Percentiles rank a stretch among this genome's conserved stretches.
Evolutionary conservation across 2,329 filamentous ascomycete species (phyloP).

Genomic region (Pseudofabraea citricarpa): DNA sequence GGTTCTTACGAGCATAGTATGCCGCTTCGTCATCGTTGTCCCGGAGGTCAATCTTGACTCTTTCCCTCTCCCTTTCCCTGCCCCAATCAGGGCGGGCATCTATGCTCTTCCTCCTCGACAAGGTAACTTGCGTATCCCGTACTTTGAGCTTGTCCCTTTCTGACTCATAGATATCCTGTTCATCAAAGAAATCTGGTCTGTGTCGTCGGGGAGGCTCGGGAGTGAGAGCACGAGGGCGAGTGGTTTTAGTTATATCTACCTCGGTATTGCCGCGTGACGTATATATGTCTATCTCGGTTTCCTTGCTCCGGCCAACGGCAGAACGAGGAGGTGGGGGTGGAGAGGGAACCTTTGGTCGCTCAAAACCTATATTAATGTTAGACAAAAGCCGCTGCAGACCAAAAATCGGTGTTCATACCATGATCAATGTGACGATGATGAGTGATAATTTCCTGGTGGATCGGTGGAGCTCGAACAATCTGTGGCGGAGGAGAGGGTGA

Average conservation of each 20-base stretch:
- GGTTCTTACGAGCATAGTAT: constrained; percentile 62
- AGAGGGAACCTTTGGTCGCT: constrained; percentile 16
- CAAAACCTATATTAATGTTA: constrained; percentile 19
- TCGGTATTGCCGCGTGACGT: constrained; percentile 50
- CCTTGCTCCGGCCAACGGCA: constrained; percentile 22
- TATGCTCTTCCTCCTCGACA: constrained; percentile 20
- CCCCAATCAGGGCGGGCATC: constrained; percentile 12
- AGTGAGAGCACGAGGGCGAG: constrained; percentile 14
- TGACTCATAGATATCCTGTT: constrained; percentile 60
- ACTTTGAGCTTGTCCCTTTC: constrained; percentile 24
- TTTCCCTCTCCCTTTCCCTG: constrained; percentile 23
- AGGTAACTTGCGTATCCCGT: constrained; percentile 30
- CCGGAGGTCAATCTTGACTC: constrained; percentile 18
- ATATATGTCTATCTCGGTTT: constrained; percentile 59
- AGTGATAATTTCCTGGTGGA: constrained; percentile 85
- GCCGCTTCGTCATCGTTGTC: constrained; percentile 47
- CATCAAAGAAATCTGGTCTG: constrained; percentile 49
- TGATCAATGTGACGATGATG: constrained; percentile 78
- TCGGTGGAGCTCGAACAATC: constrained; percentile 71
- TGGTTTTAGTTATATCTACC: constrained; percentile 42
- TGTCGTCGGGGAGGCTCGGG: constrained; percentile 13
- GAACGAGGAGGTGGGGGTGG: constrained; percentile 25
- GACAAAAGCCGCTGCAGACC: constrained; percentile 26
- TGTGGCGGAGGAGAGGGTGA: constrained; percentile 36
- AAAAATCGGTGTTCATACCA: constrained; percentile 47